Percentiles rank a stretch among this genome's conserved stretches.
These are phyloP conservation scores for Flaveria brownii DNA, from an alignment of 129 eudicot genomes.

Conservation along the genomic window DNA sequence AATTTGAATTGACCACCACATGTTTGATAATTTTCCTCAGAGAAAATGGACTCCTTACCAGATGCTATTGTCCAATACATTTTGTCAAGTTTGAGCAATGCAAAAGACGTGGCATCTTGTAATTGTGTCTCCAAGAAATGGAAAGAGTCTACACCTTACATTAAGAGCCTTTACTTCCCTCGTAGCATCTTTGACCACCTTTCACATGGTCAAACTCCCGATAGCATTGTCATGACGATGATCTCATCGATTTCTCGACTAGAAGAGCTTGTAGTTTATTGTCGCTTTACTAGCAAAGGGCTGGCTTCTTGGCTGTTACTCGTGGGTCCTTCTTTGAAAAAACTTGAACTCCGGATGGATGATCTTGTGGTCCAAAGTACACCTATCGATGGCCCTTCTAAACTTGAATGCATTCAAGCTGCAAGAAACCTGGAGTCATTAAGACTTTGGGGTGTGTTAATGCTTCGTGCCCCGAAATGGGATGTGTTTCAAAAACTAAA, in stretches of 20 bases:
- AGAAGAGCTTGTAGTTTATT: slow-evolving; percentile 78
- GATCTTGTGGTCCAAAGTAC: slow-evolving; percentile 43
- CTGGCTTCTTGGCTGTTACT: slow-evolving; percentile 64
- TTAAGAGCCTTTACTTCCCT: slow-evolving; percentile 70
- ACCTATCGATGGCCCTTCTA: slow-evolving; percentile 37
- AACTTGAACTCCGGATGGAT: slow-evolving; percentile 80
- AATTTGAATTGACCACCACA: not conserved
- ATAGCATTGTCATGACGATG: slow-evolving; percentile 47
- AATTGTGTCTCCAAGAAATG: slow-evolving; percentile 68
- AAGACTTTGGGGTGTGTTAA: slow-evolving; percentile 79
- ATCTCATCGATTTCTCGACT: slow-evolving; percentile 49
- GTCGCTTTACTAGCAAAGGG: slow-evolving; percentile 60
- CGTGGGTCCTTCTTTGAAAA: slow-evolving; percentile 47
- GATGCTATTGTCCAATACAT: slow-evolving; percentile 77
- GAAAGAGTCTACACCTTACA: slow-evolving; percentile 71
- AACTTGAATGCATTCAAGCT: slow-evolving; percentile 66
- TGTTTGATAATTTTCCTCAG: slow-evolving; percentile 42
- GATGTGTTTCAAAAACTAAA: slow-evolving; percentile 51
- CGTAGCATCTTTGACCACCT: slow-evolving; percentile 71
- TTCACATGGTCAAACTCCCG: slow-evolving; percentile 47
- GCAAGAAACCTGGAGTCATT: slow-evolving; percentile 71
- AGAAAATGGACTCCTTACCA: slow-evolving; percentile 76
- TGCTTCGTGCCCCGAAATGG: slow-evolving; percentile 72
- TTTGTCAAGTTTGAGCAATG: slow-evolving; percentile 55
- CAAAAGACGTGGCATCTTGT: slow-evolving; percentile 79